These are phyloP conservation scores for Cordyceps cateniannulata DNA, from an alignment of 2,329 filamentous ascomycete genomes.

Conservation along the genomic window DNA sequence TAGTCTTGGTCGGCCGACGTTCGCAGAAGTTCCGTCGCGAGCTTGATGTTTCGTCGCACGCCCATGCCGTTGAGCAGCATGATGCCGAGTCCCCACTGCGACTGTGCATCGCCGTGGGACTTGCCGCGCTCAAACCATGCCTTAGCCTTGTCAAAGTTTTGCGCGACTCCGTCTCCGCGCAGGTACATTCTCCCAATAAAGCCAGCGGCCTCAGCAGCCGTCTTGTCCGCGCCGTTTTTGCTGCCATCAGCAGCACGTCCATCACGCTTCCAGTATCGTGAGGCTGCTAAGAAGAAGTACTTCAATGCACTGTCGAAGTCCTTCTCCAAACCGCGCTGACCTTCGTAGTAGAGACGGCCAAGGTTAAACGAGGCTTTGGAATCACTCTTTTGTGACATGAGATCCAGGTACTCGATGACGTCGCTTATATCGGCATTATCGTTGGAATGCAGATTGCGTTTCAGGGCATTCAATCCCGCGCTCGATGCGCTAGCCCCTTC, in stretches of 20 bases:
- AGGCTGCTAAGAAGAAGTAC: slow-evolving; percentile 75
- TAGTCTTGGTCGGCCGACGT: slow-evolving; percentile 77
- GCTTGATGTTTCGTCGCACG: slow-evolving; percentile 59
- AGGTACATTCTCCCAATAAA: slow-evolving; percentile 86
- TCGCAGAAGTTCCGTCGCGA: slow-evolving; percentile 70
- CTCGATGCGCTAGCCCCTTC: slow-evolving; percentile 89
- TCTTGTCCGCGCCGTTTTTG: slow-evolving; percentile 65
- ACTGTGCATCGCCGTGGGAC: slow-evolving; percentile 69
- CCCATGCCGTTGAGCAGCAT: slow-evolving; percentile 79
- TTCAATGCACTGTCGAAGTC: slow-evolving; percentile 68
- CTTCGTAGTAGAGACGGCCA: slow-evolving; percentile 83
- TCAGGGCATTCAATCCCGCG: slow-evolving; percentile 74
- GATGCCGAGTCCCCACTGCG: slow-evolving; percentile 75
- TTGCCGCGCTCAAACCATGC: slow-evolving; percentile 81
- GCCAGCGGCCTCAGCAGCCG: slow-evolving; percentile 76
- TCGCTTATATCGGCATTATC: slow-evolving; percentile 84
- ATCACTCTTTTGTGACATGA: slow-evolving; percentile 86
- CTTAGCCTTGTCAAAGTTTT: slow-evolving; percentile 69
- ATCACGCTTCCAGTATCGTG: slow-evolving; percentile 74
- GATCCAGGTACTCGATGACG: slow-evolving; percentile 86
- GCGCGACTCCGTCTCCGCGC: slow-evolving; percentile 75
- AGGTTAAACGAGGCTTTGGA: slow-evolving; percentile 81
- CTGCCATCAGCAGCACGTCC: slow-evolving; percentile 67
- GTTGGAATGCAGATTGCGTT: slow-evolving; percentile 67
- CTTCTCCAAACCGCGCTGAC: slow-evolving; percentile 65